Conservation (phyloP, 192 early-diverging fungal species). For the Gonapodya prolifera region DNA sequence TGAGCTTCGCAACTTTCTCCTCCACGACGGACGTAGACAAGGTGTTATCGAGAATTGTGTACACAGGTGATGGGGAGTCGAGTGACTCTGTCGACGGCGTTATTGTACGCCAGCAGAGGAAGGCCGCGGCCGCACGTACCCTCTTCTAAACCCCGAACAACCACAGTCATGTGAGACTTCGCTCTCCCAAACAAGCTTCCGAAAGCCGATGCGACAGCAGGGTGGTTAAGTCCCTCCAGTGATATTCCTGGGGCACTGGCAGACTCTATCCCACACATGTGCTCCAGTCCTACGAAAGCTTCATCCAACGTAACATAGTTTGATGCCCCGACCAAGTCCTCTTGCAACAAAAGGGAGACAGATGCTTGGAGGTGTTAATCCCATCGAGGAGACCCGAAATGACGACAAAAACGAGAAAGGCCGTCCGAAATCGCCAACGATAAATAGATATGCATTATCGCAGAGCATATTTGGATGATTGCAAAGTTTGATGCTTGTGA, state of each 20-base stretch:
- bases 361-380: not conserved
- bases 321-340: not conserved
- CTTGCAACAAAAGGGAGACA: not conserved
- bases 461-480: too few relatives aligned
- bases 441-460: too few relatives aligned
- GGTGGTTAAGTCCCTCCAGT: not conserved
- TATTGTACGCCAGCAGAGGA: not conserved
- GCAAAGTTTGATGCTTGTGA: too few relatives aligned
- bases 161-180: not conserved
- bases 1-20: not conserved
- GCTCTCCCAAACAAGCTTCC: not conserved
- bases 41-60: not conserved
- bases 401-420: too few relatives aligned
- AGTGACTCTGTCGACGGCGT: not conserved
- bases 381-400: too few relatives aligned
- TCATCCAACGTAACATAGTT: not conserved
- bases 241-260: not conserved
- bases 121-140: too few relatives aligned
- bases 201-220: not conserved
- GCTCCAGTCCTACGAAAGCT: not conserved
- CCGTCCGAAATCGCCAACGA: too few relatives aligned
- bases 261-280: not conserved
- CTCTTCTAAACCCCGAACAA: not conserved
- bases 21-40: not conserved
- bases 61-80: not conserved